Conservation (phyloP, 192 early-diverging fungal species). For the Backusella tuberculispora region DNA sequence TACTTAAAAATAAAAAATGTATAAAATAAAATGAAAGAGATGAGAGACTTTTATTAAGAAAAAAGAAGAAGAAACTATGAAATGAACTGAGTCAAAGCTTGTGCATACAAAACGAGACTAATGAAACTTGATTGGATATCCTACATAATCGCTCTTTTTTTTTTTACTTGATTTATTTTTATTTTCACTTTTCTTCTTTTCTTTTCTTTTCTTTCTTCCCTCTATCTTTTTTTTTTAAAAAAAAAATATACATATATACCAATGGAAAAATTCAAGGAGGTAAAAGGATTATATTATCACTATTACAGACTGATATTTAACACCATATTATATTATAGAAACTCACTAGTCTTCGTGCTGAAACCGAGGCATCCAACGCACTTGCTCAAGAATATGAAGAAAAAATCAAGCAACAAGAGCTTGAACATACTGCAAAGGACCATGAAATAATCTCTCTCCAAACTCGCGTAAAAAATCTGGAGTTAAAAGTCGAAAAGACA, state of each 20-base stretch:
- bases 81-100: not conserved
- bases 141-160: constrained; percentile 6
- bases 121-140: not conserved
- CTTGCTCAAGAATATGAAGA: constrained; percentile 66
- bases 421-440: constrained; percentile 69
- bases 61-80: not conserved
- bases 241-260: constrained; percentile 2
- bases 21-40: too few species aligned
- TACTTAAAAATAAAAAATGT: too few species aligned
- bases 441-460: constrained; percentile 73
- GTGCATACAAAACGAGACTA: not conserved
- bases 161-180: not conserved
- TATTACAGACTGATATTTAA: not conserved
- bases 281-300: constrained; percentile 41
- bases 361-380: constrained; percentile 65
- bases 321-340: constrained; percentile 49
- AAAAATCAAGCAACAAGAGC: constrained; percentile 63
- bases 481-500: constrained; percentile 43
- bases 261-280: constrained; percentile 70
- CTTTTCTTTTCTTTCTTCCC: constrained; percentile 17
- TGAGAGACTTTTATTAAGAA: not conserved
- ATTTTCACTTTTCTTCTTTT: not conserved
- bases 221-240: constrained; percentile 12
- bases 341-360: constrained; percentile 65
- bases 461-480: constrained; percentile 57